Conservation (phyloP, 345 rosid genomes). For the Acer yangbiense region DNA sequence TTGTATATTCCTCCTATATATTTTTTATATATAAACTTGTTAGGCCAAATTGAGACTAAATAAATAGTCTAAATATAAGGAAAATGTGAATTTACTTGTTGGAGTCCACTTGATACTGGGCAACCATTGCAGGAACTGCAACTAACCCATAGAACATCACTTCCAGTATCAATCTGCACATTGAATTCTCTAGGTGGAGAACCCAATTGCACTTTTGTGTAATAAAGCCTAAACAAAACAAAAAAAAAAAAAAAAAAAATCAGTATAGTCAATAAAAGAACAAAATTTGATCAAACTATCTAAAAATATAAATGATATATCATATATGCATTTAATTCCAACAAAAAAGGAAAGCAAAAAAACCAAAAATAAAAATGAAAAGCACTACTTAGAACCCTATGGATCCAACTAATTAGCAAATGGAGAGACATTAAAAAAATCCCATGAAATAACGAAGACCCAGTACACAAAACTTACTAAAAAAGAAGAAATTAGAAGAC, state of each 20-base stretch:
- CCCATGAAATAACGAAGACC: slow-evolving; percentile 11
- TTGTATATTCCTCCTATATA: not conserved
- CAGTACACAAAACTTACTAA: not conserved
- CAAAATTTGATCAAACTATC: not conserved
- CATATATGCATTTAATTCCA: not conserved
- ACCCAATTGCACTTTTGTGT: slow-evolving; percentile 77
- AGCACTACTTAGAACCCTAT: not conserved
- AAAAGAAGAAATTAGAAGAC: not conserved
- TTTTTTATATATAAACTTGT: no score
- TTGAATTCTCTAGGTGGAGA: slow-evolving; percentile 82
- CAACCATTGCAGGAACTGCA: slow-evolving; percentile 90
- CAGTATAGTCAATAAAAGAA: not conserved
- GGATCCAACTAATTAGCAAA: slow-evolving; percentile 6
- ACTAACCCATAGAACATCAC: slow-evolving; percentile 95
- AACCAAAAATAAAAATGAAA: not conserved
- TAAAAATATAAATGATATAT: not conserved
- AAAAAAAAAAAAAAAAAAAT: not conserved
- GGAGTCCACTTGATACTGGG: slow-evolving; percentile 80
- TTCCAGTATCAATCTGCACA: slow-evolving; percentile 96
- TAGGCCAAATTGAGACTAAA: not conserved
- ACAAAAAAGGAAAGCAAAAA: not conserved
- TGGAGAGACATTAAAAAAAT: not conserved
- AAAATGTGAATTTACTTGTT: slow-evolving; percentile 49
- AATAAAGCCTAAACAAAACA: slow-evolving; percentile 76
- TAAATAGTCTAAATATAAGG: slow-evolving; percentile 5